These are phyloP conservation scores for Aspergillus conjunctus DNA, from an alignment of 495 filamentous ascomycete species.

Conservation along the genomic window DNA sequence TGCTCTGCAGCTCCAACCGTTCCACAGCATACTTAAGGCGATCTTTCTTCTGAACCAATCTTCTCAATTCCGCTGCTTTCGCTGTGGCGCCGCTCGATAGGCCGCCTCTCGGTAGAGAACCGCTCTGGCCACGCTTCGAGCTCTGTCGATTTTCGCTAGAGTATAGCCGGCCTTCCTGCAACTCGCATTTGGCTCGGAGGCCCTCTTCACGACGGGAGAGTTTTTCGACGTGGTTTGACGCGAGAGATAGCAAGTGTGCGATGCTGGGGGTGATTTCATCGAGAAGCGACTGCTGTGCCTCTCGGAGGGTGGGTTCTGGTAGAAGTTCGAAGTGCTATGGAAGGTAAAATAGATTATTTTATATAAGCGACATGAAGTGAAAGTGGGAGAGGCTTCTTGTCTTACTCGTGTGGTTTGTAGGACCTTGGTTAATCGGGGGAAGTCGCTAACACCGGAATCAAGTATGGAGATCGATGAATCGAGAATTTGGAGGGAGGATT, in stretches of 20 bases:
- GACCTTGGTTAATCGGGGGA: conserved; percentile 71
- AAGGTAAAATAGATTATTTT: conserved; percentile 2
- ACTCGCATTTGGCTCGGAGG: conserved; percentile 68
- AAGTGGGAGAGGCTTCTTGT: not conserved
- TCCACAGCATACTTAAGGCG: conserved; percentile 76
- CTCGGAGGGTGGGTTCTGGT: conserved; percentile 64
- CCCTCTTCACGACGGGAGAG: conserved; percentile 69
- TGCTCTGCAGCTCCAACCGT: conserved; percentile 66
- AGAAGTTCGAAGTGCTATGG: conserved; percentile 80
- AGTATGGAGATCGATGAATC: conserved; percentile 73
- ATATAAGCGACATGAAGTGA: not conserved
- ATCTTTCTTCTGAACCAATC: conserved; percentile 74
- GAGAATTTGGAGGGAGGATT: conserved; percentile 69
- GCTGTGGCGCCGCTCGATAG: conserved; percentile 38
- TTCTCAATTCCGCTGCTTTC: conserved; percentile 62
- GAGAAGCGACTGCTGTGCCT: conserved; percentile 68
- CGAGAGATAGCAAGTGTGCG: conserved; percentile 61
- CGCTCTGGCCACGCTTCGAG: conserved; percentile 26
- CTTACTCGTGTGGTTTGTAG: conserved; percentile 68
- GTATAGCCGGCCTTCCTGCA: conserved; percentile 67
- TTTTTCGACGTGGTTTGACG: conserved; percentile 69
- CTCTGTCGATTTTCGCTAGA: conserved; percentile 39
- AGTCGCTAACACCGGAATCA: conserved; percentile 70
- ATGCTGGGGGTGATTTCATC: conserved; percentile 78
- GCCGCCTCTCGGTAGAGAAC: conserved; percentile 32